Percentiles rank a stretch among this genome's conserved stretches.
phyloP scores from a whole-genome alignment of 805 yeast species.

The Scheffersomyces lignosus region DNA sequence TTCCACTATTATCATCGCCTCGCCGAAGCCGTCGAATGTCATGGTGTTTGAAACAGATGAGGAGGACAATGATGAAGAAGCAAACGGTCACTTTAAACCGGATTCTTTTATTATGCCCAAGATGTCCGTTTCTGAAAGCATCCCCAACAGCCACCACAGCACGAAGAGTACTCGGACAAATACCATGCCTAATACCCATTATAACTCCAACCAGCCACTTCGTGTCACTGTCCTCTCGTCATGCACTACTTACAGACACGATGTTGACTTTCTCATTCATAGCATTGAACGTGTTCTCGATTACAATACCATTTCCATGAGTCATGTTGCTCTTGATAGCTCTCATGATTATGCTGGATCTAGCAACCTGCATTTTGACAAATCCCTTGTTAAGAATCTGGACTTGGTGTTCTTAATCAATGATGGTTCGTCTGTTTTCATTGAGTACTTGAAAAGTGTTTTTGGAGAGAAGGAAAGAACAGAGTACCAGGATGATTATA shows the following conservation, averaged over 20 bases:
- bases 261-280: conserved; percentile 19
- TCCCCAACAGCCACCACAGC: neutral
- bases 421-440: conserved; percentile 35
- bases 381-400: conserved; percentile 19
- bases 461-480: no score
- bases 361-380: conserved; percentile 8
- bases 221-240: conserved; percentile 26
- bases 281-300: conserved; percentile 14
- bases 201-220: conserved; percentile 8
- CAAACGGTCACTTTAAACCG: conserved; percentile 10
- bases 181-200: neutral
- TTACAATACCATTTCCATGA: conserved; percentile 11
- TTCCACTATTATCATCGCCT: conserved; percentile 22
- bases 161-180: neutral
- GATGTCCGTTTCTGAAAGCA: conserved; percentile 23
- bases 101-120: conserved; percentile 40
- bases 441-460: conserved; percentile 21
- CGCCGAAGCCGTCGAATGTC: conserved; percentile 19
- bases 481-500: conserved; percentile 3
- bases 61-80: conserved; percentile 27
- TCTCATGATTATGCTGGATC: neutral
- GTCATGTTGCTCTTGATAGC: conserved; percentile 12
- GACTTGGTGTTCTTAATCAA: conserved; percentile 36
- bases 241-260: conserved; percentile 13
- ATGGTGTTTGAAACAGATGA: conserved; percentile 45